A percentile compares a stretch with the other conserved stretches of the same genome.
Evolutionary conservation across 345 rosid genomes (phyloP).

Genomic region (Syzygium grande): DNA sequence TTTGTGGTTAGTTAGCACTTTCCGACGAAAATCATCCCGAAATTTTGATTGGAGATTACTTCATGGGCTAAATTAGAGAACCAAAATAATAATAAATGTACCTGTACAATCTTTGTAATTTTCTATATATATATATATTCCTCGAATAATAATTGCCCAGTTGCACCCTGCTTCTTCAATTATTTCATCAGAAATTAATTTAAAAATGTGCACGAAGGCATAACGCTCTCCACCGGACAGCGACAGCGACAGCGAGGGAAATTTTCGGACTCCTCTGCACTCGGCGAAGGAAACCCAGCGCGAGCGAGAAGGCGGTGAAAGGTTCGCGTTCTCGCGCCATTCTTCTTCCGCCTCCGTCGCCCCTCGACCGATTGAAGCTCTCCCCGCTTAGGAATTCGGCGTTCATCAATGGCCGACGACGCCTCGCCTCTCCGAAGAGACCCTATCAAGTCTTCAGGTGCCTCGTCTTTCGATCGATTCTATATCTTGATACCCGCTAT

Average conservation of each 20-base stretch:
- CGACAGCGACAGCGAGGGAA: not conserved
- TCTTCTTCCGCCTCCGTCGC: not conserved
- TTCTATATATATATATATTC: not conserved
- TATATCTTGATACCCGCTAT: not conserved
- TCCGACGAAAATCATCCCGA: not conserved
- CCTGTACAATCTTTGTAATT: not conserved
- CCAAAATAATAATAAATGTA: not conserved
- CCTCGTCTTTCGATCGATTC: not conserved
- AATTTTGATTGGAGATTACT: not conserved
- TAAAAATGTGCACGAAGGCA: not conserved
- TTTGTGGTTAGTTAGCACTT: too few relatives aligned
- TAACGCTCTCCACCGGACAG: not conserved
- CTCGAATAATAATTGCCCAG: not conserved
- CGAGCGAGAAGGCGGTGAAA: not conserved
- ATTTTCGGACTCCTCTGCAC: not conserved
- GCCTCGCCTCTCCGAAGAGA: constrained; percentile 45
- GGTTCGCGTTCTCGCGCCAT: not conserved
- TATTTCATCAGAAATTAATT: not conserved
- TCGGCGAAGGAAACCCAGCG: not conserved
- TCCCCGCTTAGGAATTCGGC: not conserved
- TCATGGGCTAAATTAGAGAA: not conserved
- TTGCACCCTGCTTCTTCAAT: not conserved
- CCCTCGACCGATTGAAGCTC: not conserved
- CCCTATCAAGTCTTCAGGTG: constrained; percentile 74
- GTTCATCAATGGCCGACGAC: constrained; percentile 59